Percentiles rank a stretch among this genome's conserved stretches.
These are phyloP conservation scores for Chrysoporthe austroafricana DNA, from an alignment of 2,329 filamentous ascomycete genomes.

Conservation along the genomic window DNA sequence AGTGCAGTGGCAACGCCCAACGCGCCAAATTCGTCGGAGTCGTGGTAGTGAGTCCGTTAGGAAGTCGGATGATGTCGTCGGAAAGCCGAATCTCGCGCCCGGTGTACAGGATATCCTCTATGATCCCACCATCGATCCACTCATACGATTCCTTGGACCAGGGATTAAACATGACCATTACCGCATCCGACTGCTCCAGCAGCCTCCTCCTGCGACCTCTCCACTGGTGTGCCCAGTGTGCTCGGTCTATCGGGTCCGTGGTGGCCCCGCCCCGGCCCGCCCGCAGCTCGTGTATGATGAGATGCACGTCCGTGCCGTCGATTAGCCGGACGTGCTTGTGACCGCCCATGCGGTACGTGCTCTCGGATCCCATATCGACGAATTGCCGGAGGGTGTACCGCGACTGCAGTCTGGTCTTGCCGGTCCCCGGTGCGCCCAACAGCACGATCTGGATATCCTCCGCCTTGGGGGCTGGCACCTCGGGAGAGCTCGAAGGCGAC, in stretches of 20 bases:
- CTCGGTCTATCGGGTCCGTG: conserved; percentile 10
- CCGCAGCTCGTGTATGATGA: conserved; percentile 20
- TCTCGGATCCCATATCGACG: not conserved
- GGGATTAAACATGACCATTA: conserved; percentile 24
- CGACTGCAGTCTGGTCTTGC: conserved; percentile 21
- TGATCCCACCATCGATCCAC: conserved; percentile 17
- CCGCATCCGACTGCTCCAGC: conserved; percentile 22
- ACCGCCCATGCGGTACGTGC: conserved; percentile 14
- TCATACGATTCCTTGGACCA: conserved; percentile 21
- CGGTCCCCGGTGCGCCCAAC: conserved; percentile 19
- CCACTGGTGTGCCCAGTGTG: conserved; percentile 9
- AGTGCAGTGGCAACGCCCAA: not conserved
- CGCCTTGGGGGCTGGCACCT: conserved; percentile 8
- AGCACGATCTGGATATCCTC: conserved; percentile 25
- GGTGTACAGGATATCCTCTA: conserved; percentile 13
- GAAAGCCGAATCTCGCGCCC: conserved; percentile 13
- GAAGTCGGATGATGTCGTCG: conserved; percentile 8
- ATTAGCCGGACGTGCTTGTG: conserved; percentile 16
- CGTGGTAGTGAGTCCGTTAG: conserved; percentile 10
- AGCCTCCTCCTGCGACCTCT: conserved; percentile 14
- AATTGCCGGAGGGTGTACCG: conserved; percentile 24
- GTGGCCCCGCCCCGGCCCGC: conserved; percentile 4
- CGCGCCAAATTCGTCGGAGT: conserved; percentile 14
- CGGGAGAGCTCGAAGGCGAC: not conserved
- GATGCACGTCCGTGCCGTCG: conserved; percentile 17